Evolutionary conservation across 176 grass and related monocot genomes (phyloP), one percentile per base, ranked within the genome.

Genomic region (maize (Zea mays)): DNA sequence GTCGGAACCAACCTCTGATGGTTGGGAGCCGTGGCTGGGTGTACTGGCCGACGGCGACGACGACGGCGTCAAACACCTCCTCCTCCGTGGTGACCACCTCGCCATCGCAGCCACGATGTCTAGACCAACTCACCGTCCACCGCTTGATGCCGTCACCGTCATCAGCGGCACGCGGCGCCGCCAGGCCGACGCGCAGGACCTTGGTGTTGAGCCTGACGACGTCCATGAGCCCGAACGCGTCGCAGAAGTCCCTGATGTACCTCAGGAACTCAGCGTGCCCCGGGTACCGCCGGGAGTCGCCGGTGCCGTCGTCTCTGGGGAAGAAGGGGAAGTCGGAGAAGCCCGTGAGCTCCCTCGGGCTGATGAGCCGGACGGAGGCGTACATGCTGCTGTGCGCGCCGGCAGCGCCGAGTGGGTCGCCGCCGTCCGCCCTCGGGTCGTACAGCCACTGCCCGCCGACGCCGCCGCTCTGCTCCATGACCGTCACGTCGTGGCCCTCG

Each of bases 361-460:
- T 9, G 35, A 10, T 62, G 14, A 56, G 69, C 5, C 84, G 51
- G 16, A 90, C 69, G 5, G 75, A 83, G 10, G 68, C 62, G 51
- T 83, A 90, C 9, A 83, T 5, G 61, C 84, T 50, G 67, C 75
- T 79, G 16, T 80, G 79, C 39, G 65, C 62, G 7, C 67, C 50
- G 56, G 19, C 56, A 7, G 13, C 4, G 20, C 80, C 84, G 8
- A 86, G 64, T 3, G 61, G 52, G 61, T 79, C 72, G 36, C 44
- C 49, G 6, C 0, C 66, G 61, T 87, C 71, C 55, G 46, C 40
- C 2, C 0, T 33, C 8, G 88, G 38, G 16, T 84, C 80, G 60
- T 86, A 90, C 36, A 90, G 71, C 88, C 88, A 90, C 59, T 80
- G 75, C 16, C 88, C 80, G 43, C 84, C 88, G 1, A 81, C 72